Percentiles rank a stretch among this genome's conserved stretches.
phyloP scores from a whole-genome alignment of 139 green algal genomes.

The Chlorella sp. region DNA sequence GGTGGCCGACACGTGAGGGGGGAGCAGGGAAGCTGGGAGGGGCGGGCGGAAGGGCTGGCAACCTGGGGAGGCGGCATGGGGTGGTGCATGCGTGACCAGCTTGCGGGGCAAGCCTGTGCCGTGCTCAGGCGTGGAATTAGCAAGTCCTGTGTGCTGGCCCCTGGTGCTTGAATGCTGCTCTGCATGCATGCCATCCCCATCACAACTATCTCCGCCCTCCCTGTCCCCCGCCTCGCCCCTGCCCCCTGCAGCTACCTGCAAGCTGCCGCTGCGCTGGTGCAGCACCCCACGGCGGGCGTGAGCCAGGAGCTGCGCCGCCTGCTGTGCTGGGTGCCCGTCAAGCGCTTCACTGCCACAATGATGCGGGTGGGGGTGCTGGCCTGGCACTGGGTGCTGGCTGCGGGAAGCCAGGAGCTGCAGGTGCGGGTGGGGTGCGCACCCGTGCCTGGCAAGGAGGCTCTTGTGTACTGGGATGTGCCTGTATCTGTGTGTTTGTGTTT shows the following conservation, averaged over 20 bases:
- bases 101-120: background rate
- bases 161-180: background rate
- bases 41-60: background rate
- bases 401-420: conserved; percentile 18
- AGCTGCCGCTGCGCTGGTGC: conserved; percentile 50
- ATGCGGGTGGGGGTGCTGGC: conserved; percentile 62
- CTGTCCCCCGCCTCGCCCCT: background rate
- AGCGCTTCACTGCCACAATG: conserved; percentile 51
- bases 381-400: conserved; percentile 71
- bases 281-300: background rate
- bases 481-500: background rate
- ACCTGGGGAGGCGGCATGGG: background rate
- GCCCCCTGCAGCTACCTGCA: conserved; percentile 43
- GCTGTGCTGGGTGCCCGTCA: conserved; percentile 52
- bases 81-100: too few species aligned
- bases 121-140: background rate
- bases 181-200: background rate
- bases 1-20: conserved; percentile 11
- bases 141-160: background rate
- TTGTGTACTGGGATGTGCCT: background rate
- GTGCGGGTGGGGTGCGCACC: background rate
- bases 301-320: conserved; percentile 44
- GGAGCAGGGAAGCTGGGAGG: background rate
- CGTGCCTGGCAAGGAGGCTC: background rate
- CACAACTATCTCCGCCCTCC: background rate